Conservation (phyloP, 148 eudicot species). For the Cornus florida region DNA sequence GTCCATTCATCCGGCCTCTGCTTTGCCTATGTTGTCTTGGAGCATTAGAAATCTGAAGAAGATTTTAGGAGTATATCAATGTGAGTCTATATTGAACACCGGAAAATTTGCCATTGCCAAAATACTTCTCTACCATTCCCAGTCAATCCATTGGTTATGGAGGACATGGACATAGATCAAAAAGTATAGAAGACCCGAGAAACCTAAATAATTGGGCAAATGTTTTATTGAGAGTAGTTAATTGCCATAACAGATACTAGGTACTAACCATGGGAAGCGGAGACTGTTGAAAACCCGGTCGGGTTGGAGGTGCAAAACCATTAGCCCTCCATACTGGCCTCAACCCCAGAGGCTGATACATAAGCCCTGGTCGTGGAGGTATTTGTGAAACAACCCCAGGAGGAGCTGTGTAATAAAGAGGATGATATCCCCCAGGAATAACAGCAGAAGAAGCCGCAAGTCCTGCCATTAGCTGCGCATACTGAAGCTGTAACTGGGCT, state of each 20-base stretch:
- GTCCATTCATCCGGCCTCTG: conserved; percentile 44
- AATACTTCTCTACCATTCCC: too few species aligned
- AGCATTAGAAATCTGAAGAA: conserved; percentile 40
- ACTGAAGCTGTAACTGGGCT: conserved; percentile 57
- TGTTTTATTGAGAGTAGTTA: neutral
- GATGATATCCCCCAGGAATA: conserved; percentile 55
- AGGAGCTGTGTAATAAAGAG: conserved; percentile 52
- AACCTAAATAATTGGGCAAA: neutral
- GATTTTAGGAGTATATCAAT: neutral
- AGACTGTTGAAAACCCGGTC: conserved; percentile 46
- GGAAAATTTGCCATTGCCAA: too few species aligned
- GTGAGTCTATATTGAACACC: too few species aligned
- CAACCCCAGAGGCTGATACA: conserved; percentile 55
- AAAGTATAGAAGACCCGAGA: neutral
- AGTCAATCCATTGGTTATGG: too few species aligned
- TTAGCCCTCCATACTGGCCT: conserved; percentile 62
- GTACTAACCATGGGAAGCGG: conserved; percentile 47
- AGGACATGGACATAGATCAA: neutral
- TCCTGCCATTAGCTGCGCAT: conserved; percentile 55
- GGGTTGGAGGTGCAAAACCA: conserved; percentile 40
- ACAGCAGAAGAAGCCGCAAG: conserved; percentile 44
- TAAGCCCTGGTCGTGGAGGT: conserved; percentile 47
- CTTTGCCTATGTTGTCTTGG: conserved; percentile 46
- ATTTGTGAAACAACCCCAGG: conserved; percentile 46
- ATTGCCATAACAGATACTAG: neutral